These are phyloP conservation scores for Crassisporium funariophilum DNA, from an alignment of 768 basidiomycete genomes.

Conservation along the genomic window DNA sequence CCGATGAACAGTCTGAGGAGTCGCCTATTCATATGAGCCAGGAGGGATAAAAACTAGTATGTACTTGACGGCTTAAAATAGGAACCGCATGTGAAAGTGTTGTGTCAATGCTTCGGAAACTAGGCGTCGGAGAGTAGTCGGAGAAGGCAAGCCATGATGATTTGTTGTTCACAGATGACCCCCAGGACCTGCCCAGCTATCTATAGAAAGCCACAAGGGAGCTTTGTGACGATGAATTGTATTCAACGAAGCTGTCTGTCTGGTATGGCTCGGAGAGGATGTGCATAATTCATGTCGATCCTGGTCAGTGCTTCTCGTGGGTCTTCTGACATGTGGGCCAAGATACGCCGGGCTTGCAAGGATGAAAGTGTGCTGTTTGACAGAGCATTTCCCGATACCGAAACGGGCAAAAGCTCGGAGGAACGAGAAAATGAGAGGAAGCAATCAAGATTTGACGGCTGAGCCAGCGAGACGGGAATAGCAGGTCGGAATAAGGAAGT, in stretches of 20 bases:
- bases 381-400: slow-evolving; percentile 11
- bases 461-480: slow-evolving; percentile 12
- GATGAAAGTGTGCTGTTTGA: slow-evolving; percentile 17
- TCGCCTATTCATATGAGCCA: slow-evolving; percentile 7
- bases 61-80: slow-evolving; percentile 18
- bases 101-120: slow-evolving; percentile 18
- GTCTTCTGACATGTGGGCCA: too few relatives aligned
- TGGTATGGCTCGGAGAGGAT: too few relatives aligned
- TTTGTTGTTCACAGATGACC: too few relatives aligned
- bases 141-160: too few relatives aligned
- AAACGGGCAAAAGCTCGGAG: slow-evolving; percentile 41
- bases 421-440: slow-evolving; percentile 20
- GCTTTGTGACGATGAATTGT: too few relatives aligned
- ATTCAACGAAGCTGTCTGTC: too few relatives aligned
- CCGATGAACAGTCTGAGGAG: slow-evolving; percentile 6
- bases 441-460: slow-evolving; percentile 15
- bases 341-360: too few relatives aligned
- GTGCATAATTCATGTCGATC: too few relatives aligned
- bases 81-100: slow-evolving; percentile 14
- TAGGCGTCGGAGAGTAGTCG: slow-evolving; percentile 37
- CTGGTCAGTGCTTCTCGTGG: too few relatives aligned
- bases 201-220: too few relatives aligned
- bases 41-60: slow-evolving; percentile 5
- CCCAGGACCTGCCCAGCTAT: too few relatives aligned
- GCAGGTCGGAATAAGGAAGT: slow-evolving; percentile 14